Evolutionary conservation across 495 filamentous ascomycete genomes (phyloP).

Genomic region (Podospora australis): DNA sequence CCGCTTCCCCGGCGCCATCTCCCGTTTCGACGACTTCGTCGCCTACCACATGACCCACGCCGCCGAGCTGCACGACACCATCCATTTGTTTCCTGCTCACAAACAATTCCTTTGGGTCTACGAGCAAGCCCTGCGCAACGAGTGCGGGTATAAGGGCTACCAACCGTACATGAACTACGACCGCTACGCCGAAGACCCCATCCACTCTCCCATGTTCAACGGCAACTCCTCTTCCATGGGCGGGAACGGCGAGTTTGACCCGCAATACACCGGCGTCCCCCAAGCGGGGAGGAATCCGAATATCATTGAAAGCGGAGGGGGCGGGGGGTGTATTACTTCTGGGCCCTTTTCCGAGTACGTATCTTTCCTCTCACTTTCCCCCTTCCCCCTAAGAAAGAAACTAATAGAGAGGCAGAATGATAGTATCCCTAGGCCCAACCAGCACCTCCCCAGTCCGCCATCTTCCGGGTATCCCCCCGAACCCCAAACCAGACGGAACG

Average conservation of each 20-base stretch:
- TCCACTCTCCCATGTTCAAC: conserved; percentile 35
- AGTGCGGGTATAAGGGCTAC: conserved; percentile 61
- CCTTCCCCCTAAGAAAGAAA: too few relatives aligned
- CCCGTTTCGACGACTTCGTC: conserved; percentile 51
- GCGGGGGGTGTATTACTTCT: conserved; percentile 57
- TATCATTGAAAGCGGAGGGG: conserved; percentile 38
- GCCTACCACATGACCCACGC: conserved; percentile 42
- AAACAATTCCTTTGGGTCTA: conserved; percentile 59
- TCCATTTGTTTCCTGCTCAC: conserved; percentile 62
- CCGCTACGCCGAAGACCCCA: conserved; percentile 31
- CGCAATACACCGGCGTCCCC: conserved; percentile 5
- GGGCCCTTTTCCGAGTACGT: conserved; percentile 45
- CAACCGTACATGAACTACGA: conserved; percentile 43
- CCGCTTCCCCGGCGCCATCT: conserved; percentile 43
- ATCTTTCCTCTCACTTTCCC: not conserved
- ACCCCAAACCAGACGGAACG: conserved; percentile 18
- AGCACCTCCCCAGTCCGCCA: conserved; percentile 7
- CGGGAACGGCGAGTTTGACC: conserved; percentile 27
- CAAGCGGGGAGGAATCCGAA: conserved; percentile 3
- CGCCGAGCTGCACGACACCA: conserved; percentile 46
- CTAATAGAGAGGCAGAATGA: conserved; percentile 31
- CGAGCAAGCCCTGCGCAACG: conserved; percentile 60
- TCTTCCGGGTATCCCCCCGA: conserved; percentile 6
- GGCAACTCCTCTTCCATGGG: conserved; percentile 27
- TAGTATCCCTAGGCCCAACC: conserved; percentile 50